Evolutionary conservation across 192 early-diverging fungal species (phyloP).

Genomic region (Oehlia diaphana): DNA sequence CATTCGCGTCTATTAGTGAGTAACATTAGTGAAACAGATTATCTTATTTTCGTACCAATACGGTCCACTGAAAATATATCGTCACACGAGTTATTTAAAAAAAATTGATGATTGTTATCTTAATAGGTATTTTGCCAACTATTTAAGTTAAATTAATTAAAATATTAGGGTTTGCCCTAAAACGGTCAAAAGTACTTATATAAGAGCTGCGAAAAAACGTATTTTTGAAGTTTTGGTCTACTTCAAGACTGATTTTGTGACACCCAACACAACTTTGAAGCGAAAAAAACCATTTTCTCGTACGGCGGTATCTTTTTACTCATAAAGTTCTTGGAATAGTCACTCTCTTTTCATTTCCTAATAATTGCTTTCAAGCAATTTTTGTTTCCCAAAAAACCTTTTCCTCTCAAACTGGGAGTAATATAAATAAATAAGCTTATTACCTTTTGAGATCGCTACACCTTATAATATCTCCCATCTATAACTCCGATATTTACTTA

Average conservation of each 20-base stretch:
- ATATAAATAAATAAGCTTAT: neutral
- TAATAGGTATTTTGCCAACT: no score
- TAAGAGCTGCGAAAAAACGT: neutral
- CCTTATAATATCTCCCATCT: neutral
- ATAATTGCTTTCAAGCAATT: neutral
- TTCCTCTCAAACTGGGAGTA: neutral
- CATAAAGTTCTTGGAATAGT: neutral
- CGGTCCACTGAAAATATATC: no score
- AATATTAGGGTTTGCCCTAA: no score
- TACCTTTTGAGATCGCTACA: neutral
- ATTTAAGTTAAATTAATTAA: no score
- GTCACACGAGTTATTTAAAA: no score
- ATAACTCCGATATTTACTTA: neutral
- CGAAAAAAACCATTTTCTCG: neutral
- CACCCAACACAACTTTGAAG: neutral
- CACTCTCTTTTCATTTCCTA: neutral
- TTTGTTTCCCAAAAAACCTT: no score
- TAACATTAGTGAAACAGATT: no score
- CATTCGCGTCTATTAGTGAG: no score
- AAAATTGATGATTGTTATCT: no score
- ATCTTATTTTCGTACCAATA: no score
- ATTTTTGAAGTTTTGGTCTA: neutral
- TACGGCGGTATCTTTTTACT: neutral
- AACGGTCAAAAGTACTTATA: neutral
- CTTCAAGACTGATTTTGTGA: neutral